These are phyloP conservation scores for Achaetomiella virescens DNA, from an alignment of 495 filamentous ascomycete species.

Conservation along the genomic window DNA sequence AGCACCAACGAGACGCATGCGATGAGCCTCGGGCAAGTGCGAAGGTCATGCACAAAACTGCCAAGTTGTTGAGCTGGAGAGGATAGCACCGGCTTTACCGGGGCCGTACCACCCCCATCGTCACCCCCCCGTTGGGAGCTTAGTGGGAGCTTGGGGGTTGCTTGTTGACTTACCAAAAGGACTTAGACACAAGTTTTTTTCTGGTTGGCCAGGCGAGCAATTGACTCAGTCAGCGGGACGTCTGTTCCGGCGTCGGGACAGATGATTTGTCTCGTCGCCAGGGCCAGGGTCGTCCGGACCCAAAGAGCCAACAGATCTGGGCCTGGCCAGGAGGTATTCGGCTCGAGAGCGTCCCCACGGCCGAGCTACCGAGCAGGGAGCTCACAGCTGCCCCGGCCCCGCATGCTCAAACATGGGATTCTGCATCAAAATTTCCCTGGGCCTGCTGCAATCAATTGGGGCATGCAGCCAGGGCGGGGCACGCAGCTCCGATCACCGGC, in stretches of 20 bases:
- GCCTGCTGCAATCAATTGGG: background rate
- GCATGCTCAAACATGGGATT: background rate
- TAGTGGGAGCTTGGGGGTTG: slow-evolving; percentile 11
- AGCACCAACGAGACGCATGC: background rate
- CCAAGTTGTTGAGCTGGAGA: background rate
- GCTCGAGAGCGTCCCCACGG: slow-evolving; percentile 3
- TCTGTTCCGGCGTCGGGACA: background rate
- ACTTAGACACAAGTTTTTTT: background rate
- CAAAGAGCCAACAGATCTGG: too few species aligned
- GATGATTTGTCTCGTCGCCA: too few species aligned
- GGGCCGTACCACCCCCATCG: background rate
- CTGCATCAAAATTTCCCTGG: background rate
- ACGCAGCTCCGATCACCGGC: slow-evolving; percentile 11
- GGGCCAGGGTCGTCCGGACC: too few species aligned
- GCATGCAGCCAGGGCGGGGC: background rate
- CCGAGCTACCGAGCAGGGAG: slow-evolving; percentile 5
- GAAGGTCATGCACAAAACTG: background rate
- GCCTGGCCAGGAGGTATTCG: background rate
- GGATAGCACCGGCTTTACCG: slow-evolving; percentile 12
- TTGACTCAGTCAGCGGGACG: background rate
- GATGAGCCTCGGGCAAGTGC: background rate
- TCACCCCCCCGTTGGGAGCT: too few species aligned
- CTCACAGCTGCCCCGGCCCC: background rate
- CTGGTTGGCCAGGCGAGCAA: slow-evolving; percentile 4
- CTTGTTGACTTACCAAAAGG: slow-evolving; percentile 5